phyloP scores from a whole-genome alignment of 2,329 filamentous ascomycete genomes.

The Didymella exigua region DNA sequence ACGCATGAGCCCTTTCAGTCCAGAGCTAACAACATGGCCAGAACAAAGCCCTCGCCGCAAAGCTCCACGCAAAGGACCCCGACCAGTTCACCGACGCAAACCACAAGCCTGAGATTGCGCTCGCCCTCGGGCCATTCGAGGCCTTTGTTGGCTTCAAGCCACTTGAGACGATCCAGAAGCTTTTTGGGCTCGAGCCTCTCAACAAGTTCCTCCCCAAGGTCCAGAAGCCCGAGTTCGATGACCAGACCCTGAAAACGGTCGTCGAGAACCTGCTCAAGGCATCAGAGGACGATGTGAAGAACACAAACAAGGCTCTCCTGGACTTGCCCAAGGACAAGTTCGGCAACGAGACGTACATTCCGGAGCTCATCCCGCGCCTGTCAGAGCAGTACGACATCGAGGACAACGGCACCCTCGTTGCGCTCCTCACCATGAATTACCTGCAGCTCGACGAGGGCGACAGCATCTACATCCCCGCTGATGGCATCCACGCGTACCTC shows the following conservation, averaged over 20 bases:
- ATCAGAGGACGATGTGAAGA: slow-evolving; percentile 58
- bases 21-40: slow-evolving; percentile 18
- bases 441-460: slow-evolving; percentile 69
- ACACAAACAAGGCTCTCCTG: slow-evolving; percentile 60
- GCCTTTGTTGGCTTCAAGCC: slow-evolving; percentile 78
- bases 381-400: slow-evolving; percentile 65
- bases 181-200: slow-evolving; percentile 64
- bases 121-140: slow-evolving; percentile 74
- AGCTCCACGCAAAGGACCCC: slow-evolving; percentile 69
- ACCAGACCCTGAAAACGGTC: slow-evolving; percentile 63
- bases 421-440: slow-evolving; percentile 76
- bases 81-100: slow-evolving; percentile 72
- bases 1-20: too few relatives aligned
- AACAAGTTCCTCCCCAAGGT: slow-evolving; percentile 58
- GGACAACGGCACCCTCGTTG: slow-evolving; percentile 72
- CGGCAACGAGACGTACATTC: slow-evolving; percentile 63
- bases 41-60: slow-evolving; percentile 68
- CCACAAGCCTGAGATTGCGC: slow-evolving; percentile 80
- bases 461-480: slow-evolving; percentile 72
- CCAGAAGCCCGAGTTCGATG: slow-evolving; percentile 56
- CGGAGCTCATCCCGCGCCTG: slow-evolving; percentile 68
- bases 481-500: slow-evolving; percentile 76
- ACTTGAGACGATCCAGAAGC: slow-evolving; percentile 61
- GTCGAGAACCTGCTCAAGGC: slow-evolving; percentile 62
- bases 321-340: slow-evolving; percentile 57